A percentile compares a stretch with the other conserved stretches of the same genome.
phyloP scores from a whole-genome alignment of 1,284 basidiomycete genomes.

The Porogramme epimiltina region DNA sequence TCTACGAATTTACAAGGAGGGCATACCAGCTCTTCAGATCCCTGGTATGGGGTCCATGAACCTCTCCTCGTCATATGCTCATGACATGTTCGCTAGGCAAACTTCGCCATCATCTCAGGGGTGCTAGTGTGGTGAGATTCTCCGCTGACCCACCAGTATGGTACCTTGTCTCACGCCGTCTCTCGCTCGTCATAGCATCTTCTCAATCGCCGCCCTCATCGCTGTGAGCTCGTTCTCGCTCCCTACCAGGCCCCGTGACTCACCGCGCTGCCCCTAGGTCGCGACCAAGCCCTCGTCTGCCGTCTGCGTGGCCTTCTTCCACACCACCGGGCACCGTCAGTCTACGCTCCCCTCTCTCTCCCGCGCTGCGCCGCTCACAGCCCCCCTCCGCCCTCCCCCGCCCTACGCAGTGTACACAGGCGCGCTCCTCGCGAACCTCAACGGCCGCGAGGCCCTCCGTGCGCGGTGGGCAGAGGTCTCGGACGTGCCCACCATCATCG shows the following conservation, averaged over 20 bases:
- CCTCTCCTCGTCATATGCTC: background rate
- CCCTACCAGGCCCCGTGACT: background rate
- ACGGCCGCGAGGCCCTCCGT: slow-evolving; percentile 1
- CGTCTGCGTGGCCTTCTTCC: background rate
- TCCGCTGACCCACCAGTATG: no score
- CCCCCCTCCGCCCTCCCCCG: no score
- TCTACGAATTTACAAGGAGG: background rate
- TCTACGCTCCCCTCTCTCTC: no score
- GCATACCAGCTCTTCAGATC: background rate
- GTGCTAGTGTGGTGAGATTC: background rate
- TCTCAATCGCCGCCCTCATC: background rate
- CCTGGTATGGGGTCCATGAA: background rate
- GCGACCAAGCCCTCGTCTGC: background rate
- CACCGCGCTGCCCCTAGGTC: background rate
- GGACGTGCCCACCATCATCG: background rate
- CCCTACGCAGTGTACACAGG: background rate
- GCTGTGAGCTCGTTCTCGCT: background rate
- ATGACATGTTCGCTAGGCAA: background rate
- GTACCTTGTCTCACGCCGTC: no score
- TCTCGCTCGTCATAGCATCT: background rate
- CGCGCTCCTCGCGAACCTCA: slow-evolving; percentile 1
- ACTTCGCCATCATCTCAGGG: background rate
- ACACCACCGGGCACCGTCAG: background rate
- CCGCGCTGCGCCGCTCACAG: background rate
- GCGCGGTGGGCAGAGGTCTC: slow-evolving; percentile 1